phyloP scores from a whole-genome alignment of 768 basidiomycete species.

The Naganishia vishniacii region DNA sequence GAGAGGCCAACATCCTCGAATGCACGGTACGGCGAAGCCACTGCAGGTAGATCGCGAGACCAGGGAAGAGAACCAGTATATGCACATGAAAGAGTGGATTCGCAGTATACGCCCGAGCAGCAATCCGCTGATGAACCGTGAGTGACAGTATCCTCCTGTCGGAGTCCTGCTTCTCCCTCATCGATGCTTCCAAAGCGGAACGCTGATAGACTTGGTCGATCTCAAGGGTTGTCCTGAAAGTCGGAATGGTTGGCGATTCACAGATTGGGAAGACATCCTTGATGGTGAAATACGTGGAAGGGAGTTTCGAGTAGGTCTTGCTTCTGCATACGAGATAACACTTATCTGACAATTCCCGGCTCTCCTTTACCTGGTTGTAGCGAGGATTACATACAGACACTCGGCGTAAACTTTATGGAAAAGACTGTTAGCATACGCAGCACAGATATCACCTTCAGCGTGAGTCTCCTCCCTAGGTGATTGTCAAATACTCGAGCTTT shows the following conservation, averaged over 20 bases:
- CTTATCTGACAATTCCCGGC: background rate
- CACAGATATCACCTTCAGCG: constrained; percentile 96
- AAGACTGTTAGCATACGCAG: constrained; percentile 97
- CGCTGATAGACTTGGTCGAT: background rate
- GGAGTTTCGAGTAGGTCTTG: constrained; percentile 67
- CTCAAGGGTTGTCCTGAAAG: constrained; percentile 76
- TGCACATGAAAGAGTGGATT: background rate
- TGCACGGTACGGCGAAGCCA: constrained; percentile 2
- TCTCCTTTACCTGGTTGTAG: constrained; percentile 24
- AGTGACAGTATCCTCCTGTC: too few relatives aligned
- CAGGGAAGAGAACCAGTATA: background rate
- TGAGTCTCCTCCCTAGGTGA: constrained; percentile 27
- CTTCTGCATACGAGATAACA: background rate
- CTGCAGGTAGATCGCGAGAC: constrained; percentile 5
- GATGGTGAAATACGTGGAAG: constrained; percentile 99
- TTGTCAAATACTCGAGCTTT: background rate
- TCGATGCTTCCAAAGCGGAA: too few relatives aligned
- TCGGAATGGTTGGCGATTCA: constrained; percentile 99
- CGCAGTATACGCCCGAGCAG: background rate
- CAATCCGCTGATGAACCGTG: constrained; percentile 9
- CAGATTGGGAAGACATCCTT: constrained; percentile 98
- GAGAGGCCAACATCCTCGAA: constrained; percentile 14
- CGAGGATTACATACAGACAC: constrained; percentile 99
- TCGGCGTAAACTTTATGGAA: constrained; percentile 99
- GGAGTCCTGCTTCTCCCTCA: background rate